Percentiles rank a stretch among this genome's conserved stretches.
Evolutionary conservation across 164 flowering plant genomes (phyloP).

Genomic region (Vitis rotundifolia): DNA sequence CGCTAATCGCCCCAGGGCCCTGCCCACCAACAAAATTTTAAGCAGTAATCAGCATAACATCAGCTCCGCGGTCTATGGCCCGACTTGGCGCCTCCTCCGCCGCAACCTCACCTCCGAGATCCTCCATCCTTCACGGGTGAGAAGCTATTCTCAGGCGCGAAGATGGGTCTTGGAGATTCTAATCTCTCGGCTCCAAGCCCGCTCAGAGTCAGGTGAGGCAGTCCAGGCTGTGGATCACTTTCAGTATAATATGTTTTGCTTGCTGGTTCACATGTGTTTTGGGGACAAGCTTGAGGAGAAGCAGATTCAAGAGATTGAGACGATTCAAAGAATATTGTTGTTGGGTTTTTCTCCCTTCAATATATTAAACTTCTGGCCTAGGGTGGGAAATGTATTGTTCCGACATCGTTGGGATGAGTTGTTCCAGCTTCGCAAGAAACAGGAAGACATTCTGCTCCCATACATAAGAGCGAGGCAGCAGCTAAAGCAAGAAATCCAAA

Average conservation of each 20-base stretch:
- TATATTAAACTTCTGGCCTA: slow-evolving; percentile 6
- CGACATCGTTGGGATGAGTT: neutral
- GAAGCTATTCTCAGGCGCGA: neutral
- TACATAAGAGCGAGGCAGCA: neutral
- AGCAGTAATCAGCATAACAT: neutral
- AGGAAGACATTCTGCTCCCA: neutral
- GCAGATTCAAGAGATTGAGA: neutral
- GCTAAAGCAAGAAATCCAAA: neutral
- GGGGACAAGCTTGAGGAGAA: neutral
- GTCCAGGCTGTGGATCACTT: neutral
- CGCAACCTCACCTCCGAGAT: slow-evolving; percentile 3
- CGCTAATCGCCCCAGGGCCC: slow-evolving; percentile 9
- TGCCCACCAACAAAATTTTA: neutral
- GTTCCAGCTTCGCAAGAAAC: neutral
- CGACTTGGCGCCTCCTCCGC: neutral
- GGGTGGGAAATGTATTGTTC: slow-evolving; percentile 4
- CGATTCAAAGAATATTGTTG: neutral
- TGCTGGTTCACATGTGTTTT: neutral
- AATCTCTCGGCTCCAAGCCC: too few relatives aligned
- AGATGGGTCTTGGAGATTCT: too few relatives aligned
- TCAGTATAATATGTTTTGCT: slow-evolving; percentile 3
- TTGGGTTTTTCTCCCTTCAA: neutral
- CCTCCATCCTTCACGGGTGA: too few relatives aligned
- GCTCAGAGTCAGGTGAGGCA: neutral
- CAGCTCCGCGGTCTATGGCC: neutral